These are phyloP conservation scores for Capsella rubella DNA, from an alignment of 441 rosid genomes.

Conservation along the genomic window DNA sequence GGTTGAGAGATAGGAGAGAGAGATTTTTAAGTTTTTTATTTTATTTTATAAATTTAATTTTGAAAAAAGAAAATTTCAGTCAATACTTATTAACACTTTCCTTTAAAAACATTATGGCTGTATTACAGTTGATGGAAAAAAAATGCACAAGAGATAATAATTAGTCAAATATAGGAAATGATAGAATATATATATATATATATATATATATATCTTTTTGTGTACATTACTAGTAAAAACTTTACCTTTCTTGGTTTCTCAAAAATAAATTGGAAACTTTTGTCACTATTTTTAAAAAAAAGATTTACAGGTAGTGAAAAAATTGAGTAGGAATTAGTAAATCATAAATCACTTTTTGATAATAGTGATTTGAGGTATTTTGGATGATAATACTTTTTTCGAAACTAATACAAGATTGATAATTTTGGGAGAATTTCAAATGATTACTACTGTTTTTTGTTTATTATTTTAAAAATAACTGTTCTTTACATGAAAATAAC, in stretches of 20 bases:
- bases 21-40: neutral
- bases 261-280: neutral
- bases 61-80: neutral
- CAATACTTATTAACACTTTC: neutral
- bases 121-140: neutral
- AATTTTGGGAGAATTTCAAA: neutral
- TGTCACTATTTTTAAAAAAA: neutral
- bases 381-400: neutral
- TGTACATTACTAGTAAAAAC: neutral
- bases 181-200: neutral
- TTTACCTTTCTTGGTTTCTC: neutral
- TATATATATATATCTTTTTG: neutral
- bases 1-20: constrained; percentile 37
- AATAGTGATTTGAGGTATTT: neutral
- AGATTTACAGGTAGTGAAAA: neutral
- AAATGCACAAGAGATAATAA: neutral
- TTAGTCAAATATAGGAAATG: neutral
- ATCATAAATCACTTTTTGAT: neutral
- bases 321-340: neutral
- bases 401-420: neutral
- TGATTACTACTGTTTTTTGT: too few species aligned
- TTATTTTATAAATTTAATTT: neutral
- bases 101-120: neutral
- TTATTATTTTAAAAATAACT: too few species aligned
- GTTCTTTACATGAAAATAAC: too few species aligned